Evolutionary conservation across 345 rosid genomes (phyloP).

Genomic region (Dipteronia dyeriana): DNA sequence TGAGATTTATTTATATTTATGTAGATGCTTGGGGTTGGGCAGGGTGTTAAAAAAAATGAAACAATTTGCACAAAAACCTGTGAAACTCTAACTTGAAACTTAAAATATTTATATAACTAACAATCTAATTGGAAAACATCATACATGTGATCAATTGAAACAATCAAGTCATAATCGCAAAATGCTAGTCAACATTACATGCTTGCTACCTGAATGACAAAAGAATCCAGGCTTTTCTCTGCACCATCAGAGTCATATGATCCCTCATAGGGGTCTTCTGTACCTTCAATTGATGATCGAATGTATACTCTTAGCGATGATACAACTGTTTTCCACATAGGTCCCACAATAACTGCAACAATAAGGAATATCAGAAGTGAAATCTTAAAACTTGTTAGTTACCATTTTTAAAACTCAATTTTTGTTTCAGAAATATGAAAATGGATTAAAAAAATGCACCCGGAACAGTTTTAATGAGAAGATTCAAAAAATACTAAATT

Average conservation of each 20-base stretch:
- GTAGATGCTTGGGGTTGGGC: not conserved
- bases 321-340: conserved; percentile 89
- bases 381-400: not conserved
- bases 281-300: conserved; percentile 73
- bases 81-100: not conserved
- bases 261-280: conserved; percentile 73
- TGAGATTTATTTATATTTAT: not conserved
- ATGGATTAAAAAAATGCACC: not conserved
- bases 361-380: conserved; percentile 21
- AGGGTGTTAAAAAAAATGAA: not conserved
- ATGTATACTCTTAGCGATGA: conserved; percentile 73
- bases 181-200: not conserved
- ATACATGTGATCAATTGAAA: conserved; percentile 10
- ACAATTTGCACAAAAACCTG: not conserved
- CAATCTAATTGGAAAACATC: not conserved
- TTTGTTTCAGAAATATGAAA: not conserved
- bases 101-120: not conserved
- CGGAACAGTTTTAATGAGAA: not conserved
- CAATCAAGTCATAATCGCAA: not conserved
- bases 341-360: conserved; percentile 70
- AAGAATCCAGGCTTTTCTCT: conserved; percentile 90
- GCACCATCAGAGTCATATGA: conserved; percentile 95
- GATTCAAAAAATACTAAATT: not conserved
- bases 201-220: conserved; percentile 71
- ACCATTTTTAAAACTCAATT: not conserved